phyloP scores from a whole-genome alignment of 1,284 basidiomycete genomes.

The Phellopilus nigrolimitatus region DNA sequence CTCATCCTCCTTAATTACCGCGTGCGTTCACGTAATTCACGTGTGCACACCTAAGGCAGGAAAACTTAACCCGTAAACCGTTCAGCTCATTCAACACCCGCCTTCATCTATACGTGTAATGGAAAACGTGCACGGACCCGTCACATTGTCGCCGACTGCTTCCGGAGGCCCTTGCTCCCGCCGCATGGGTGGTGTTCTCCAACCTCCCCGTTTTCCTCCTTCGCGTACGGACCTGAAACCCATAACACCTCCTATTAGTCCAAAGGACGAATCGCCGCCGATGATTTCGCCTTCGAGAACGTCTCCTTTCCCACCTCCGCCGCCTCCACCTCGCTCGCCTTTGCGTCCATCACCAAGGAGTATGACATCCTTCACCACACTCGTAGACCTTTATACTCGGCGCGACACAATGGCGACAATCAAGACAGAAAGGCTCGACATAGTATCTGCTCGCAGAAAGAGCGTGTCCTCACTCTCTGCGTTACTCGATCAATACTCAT shows the following conservation, averaged over 20 bases:
- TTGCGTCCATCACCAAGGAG: conserved; percentile 18
- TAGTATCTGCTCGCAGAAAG: not conserved
- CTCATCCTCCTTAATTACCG: conserved; percentile 14
- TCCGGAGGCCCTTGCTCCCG: conserved; percentile 18
- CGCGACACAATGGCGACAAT: conserved; percentile 17
- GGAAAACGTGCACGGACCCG: conserved; percentile 16
- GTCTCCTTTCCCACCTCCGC: conserved; percentile 14
- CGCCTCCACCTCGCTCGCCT: conserved; percentile 19
- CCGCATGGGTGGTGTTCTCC: conserved; percentile 19
- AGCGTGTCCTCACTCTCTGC: conserved; percentile 11
- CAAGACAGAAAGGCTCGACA: not conserved
- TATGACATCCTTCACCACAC: conserved; percentile 16
- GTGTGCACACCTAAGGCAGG: conserved; percentile 6
- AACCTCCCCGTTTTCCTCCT: conserved; percentile 14
- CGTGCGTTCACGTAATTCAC: conserved; percentile 17
- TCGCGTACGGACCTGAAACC: conserved; percentile 7
- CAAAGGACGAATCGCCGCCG: conserved; percentile 12
- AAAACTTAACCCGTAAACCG: conserved; percentile 10
- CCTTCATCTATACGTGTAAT: conserved; percentile 14
- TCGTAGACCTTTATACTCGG: conserved; percentile 16
- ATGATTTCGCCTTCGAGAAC: conserved; percentile 12
- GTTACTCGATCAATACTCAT: conserved; percentile 4
- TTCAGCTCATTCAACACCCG: conserved; percentile 7
- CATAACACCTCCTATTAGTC: conserved; percentile 17
- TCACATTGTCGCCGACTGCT: conserved; percentile 11